phyloP scores from a whole-genome alignment of 345 rosid genomes.

The Raphanus raphanistrum region DNA sequence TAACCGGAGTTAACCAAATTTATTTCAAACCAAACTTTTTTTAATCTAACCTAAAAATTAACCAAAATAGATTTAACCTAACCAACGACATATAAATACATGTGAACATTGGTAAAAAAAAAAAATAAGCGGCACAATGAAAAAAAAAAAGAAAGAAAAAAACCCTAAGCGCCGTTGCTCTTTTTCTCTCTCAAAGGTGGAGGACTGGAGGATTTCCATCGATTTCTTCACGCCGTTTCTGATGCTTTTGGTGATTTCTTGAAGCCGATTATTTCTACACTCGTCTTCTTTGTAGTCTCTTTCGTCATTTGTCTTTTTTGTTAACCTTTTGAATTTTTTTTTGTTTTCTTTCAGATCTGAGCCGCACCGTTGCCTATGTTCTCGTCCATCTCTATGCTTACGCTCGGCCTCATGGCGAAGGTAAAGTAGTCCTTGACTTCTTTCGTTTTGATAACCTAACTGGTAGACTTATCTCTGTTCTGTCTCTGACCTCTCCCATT shows the following conservation, averaged over 20 bases:
- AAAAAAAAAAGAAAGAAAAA: too few species aligned
- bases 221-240: not conserved
- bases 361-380: not conserved
- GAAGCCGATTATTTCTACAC: not conserved
- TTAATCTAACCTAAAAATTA: too few species aligned
- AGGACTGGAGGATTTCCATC: not conserved
- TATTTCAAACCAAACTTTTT: too few species aligned
- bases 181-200: not conserved
- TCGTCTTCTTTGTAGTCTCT: not conserved
- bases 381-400: not conserved
- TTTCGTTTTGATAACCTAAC: not conserved
- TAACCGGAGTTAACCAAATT: too few species aligned
- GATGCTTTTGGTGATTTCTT: not conserved
- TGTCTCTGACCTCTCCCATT: not conserved
- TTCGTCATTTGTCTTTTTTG: not conserved
- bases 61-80: too few species aligned
- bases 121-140: too few species aligned
- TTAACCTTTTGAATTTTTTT: not conserved
- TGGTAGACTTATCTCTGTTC: not conserved
- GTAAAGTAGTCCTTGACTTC: not conserved
- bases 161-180: not conserved
- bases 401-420: not conserved
- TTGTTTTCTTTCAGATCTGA: not conserved
- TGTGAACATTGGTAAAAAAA: too few species aligned
- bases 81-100: too few species aligned